These are phyloP conservation scores for Aspergillus fructus DNA, from an alignment of 2,329 filamentous ascomycete genomes.

Conservation along the genomic window DNA sequence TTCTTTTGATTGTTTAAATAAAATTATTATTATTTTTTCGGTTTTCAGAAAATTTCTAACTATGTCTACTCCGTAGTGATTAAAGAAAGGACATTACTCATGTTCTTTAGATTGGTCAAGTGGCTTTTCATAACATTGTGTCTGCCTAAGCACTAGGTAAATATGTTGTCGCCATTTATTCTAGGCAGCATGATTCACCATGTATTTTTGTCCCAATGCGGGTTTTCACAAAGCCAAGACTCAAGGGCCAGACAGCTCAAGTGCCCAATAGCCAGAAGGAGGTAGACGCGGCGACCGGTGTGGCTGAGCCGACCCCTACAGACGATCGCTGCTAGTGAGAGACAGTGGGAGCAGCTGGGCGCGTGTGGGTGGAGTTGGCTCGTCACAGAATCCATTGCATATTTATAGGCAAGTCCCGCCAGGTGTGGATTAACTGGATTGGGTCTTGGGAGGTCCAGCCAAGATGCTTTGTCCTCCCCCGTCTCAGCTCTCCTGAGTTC, in stretches of 20 bases:
- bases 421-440: neutral
- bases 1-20: too few relatives aligned
- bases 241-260: too few relatives aligned
- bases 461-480: constrained; percentile 7
- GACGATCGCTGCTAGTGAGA: neutral
- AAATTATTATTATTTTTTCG: too few relatives aligned
- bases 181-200: too few relatives aligned
- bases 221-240: neutral
- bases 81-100: too few relatives aligned
- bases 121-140: neutral
- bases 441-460: neutral
- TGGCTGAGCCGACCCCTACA: neutral
- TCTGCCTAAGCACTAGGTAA: neutral
- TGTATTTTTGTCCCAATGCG: neutral
- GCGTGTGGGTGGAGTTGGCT: neutral
- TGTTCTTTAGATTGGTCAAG: too few relatives aligned
- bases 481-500: neutral
- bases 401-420: neutral
- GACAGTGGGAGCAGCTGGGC: neutral
- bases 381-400: neutral
- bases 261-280: neutral
- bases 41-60: too few relatives aligned
- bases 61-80: too few relatives aligned
- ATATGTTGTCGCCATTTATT: too few relatives aligned
- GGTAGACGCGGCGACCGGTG: neutral